phyloP scores from a whole-genome alignment of 2,329 filamentous ascomycete species.

The Biscogniauxia marginata region DNA sequence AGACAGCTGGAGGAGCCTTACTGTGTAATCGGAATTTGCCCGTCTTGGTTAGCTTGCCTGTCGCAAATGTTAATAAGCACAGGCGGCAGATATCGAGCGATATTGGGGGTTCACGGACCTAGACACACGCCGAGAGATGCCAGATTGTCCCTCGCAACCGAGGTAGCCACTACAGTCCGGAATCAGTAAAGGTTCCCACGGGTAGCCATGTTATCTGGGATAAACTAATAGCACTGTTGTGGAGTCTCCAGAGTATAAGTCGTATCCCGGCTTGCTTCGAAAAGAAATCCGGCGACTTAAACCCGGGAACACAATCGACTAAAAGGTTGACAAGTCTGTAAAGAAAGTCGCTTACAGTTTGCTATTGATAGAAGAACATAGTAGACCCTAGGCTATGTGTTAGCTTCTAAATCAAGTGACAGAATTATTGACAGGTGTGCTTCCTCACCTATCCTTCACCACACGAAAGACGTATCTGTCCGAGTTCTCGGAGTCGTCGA shows the following conservation, averaged over 20 bases:
- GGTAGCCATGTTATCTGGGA: not conserved
- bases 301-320: not conserved
- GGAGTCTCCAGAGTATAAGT: not conserved
- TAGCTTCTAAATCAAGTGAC: too few species aligned
- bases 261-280: not conserved
- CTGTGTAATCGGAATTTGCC: constrained; percentile 91
- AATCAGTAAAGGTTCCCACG: not conserved
- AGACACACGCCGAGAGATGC: constrained; percentile 88
- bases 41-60: constrained; percentile 93
- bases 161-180: constrained; percentile 62
- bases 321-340: not conserved
- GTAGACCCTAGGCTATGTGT: constrained; percentile 59
- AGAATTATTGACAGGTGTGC: not conserved
- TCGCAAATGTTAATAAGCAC: not conserved
- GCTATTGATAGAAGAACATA: constrained; percentile 88
- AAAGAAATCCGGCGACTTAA: not conserved
- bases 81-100: not conserved
- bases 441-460: constrained; percentile 58
- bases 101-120: constrained; percentile 38
- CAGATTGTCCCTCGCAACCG: constrained; percentile 76
- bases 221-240: not conserved
- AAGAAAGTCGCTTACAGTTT: constrained; percentile 48
- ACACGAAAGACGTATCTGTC: constrained; percentile 86
- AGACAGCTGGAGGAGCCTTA: not conserved
- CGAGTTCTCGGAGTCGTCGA: constrained; percentile 63